Base-by-base conservation (phyloP, 768 basidiomycete species). In the Serendipita indica region DNA sequence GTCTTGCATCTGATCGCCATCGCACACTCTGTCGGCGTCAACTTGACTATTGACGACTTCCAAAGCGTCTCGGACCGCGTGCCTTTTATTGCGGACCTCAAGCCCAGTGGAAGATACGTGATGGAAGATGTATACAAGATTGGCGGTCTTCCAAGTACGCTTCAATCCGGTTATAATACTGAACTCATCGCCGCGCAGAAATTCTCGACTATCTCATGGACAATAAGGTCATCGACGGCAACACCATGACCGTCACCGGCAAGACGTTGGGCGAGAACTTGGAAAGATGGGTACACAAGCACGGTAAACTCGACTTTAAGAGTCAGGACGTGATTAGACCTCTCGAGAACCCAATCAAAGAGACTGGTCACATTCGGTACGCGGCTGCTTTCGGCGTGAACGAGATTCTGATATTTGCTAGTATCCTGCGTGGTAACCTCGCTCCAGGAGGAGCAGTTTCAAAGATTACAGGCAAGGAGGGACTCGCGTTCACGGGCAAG, bases 61-160 rank as follows among this genome's bases (percentile, higher is more conserved):
- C 92, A 96, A 70, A 73, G 70, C 58, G 89, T 98, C 57, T 94
- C 92, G 3, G 93, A 99, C 69, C 81, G 86, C 45, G 82, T 78
- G 1, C 96, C 96, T 7, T 94, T 97, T 79, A 76, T 98, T 63
- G 93, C 94, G 22, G 89, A 99, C 71, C 80, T 99, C 63, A 96
- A 93, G 69, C 96, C 96, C 0, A 91, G 89, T 63, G 96, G 96
- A 34, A 92, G 92, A 72, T 98, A 97, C 75, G 89, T 98, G 65
- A 96, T 98, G 91, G 92, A 93, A 71, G 89, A 98, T 67, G 82
- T 99, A 6, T 82, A 89, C 78, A 89, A 86, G 69, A 83, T 98
- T 60, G 96, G 96, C 58, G 96, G 94, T 59, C 92, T 93, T 64
- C 94, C 96, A 3, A 87, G 92, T 94, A 71, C 62, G 86, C 75